Percentiles rank a stretch among this genome's conserved stretches.
Evolutionary conservation across 192 early-diverging fungal species (phyloP).

Genomic region (Coemansia sp.): DNA sequence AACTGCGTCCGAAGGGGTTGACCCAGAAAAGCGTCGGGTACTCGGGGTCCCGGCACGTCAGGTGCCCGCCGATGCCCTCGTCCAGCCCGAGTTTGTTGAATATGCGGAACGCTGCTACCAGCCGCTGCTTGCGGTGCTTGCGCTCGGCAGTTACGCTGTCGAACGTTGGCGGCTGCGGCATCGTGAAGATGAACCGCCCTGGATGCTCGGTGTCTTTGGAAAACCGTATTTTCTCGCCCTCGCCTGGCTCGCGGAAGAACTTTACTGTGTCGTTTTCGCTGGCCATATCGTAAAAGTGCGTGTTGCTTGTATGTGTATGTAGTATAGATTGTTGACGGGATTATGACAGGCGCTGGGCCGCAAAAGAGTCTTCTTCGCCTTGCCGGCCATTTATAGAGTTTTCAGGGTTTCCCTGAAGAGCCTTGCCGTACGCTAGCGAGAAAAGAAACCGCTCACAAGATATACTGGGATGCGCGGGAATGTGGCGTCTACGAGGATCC

Average conservation of each 20-base stretch:
- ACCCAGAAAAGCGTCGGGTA: slow-evolving; percentile 60
- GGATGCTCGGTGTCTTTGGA: slow-evolving; percentile 43
- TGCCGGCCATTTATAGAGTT: no score
- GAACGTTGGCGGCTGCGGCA: slow-evolving; percentile 52
- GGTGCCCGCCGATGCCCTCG: slow-evolving; percentile 62
- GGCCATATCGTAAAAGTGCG: neutral
- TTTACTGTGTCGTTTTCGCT: slow-evolving; percentile 26
- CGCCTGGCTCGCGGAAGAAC: slow-evolving; percentile 20
- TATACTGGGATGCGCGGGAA: no score
- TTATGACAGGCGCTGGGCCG: no score
- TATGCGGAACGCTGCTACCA: slow-evolving; percentile 59
- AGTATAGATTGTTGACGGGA: neutral
- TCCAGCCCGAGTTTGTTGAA: slow-evolving; percentile 59
- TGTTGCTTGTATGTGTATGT: neutral
- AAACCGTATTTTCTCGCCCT: slow-evolving; percentile 22
- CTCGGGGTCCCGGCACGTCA: slow-evolving; percentile 61
- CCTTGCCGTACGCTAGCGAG: neutral
- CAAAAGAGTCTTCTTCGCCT: no score
- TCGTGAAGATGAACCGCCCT: slow-evolving; percentile 40
- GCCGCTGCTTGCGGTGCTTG: slow-evolving; percentile 56
- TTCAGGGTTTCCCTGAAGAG: neutral
- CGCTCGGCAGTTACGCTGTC: slow-evolving; percentile 52
- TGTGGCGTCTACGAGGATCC: no score
- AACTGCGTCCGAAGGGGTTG: slow-evolving; percentile 58
- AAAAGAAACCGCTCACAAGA: no score